Conservation (phyloP, 805 yeast genomes). For the Pichia occidentalis region DNA sequence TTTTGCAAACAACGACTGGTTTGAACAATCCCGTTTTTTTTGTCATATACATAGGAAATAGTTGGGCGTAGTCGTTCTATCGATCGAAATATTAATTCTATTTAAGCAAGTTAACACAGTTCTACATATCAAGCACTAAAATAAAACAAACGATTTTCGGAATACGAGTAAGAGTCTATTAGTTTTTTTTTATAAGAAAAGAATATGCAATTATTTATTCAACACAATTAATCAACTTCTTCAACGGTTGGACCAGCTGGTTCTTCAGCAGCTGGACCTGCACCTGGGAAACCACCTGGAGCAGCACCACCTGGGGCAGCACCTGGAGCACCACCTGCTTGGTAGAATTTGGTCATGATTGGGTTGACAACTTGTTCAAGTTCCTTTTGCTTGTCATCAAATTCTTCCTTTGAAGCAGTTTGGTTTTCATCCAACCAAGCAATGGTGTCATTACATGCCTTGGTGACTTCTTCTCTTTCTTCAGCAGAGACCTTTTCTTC, state of each 20-base stretch:
- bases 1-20: no score
- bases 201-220: no score
- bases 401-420: conserved; percentile 90
- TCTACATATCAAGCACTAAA: no score
- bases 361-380: conserved; percentile 94
- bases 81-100: no score
- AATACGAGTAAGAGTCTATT: no score
- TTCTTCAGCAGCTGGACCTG: conserved; percentile 41
- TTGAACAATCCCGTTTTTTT: no score
- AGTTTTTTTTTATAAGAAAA: no score
- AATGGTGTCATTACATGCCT: conserved; percentile 80
- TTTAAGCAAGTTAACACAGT: no score
- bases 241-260: conserved; percentile 80
- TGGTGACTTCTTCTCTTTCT: conserved; percentile 51
- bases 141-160: no score
- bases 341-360: conserved; percentile 94
- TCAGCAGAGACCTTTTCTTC: conserved; percentile 62
- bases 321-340: conserved; percentile 80
- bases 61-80: no score
- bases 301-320: conserved; percentile 50
- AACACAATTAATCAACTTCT: conserved; percentile 56
- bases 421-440: conserved; percentile 91
- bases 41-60: no score
- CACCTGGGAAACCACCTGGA: conserved; percentile 45
- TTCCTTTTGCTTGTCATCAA: conserved; percentile 88